Base-by-base conservation (phyloP, 2,329 filamentous ascomycete species). In the Exophiala sp. region DNA sequence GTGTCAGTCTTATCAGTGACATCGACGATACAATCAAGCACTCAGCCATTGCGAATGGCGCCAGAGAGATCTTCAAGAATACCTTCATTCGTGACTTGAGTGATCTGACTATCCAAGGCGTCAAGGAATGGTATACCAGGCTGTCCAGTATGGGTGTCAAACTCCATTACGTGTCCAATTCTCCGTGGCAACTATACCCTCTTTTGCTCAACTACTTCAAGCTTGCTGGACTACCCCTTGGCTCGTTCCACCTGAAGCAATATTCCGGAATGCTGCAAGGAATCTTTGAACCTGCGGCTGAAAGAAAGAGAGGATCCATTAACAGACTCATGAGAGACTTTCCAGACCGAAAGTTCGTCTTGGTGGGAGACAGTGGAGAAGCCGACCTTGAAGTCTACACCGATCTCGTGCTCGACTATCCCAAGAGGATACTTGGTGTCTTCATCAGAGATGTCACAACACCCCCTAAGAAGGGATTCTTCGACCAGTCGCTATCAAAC, bases 121-220 rank as follows among this genome's bases (percentile, higher is more conserved):
- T 97, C 16, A 82, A 78, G 54, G 89, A 95, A 58, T 97, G 94
- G 92, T 99, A 97, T 67, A 83, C 78, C 34, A 78, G 78, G 16
- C 79, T 99, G 72, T 80, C 87, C 36, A 78, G 84, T 16, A 83
- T 92, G 74, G 91, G 91, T 14, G 92, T 97, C 20, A 83, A 85
- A 63, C 81, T 99, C 48, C 95, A 99, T 68, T 99, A 99, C 69
- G 95, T 96, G 61, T 99, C 94, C n/a, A 99, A 99, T 71, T 95
- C 92, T 47, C 94, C 94, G 0, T 99, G 95, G 95, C 95, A 99
- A 69, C 79, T 99, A 5, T 99, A 89, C 64, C 94, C 94, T 0
- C 84, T 97, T 2, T 75, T 99, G 9, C 87, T 89, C 4, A 89
- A 83, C 49, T 99, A 88, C 68, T 95, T 97, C 69, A 84, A 85